Conservation (phyloP, 2,329 filamentous ascomycete genomes). For the Exophiala alcalophila region DNA sequence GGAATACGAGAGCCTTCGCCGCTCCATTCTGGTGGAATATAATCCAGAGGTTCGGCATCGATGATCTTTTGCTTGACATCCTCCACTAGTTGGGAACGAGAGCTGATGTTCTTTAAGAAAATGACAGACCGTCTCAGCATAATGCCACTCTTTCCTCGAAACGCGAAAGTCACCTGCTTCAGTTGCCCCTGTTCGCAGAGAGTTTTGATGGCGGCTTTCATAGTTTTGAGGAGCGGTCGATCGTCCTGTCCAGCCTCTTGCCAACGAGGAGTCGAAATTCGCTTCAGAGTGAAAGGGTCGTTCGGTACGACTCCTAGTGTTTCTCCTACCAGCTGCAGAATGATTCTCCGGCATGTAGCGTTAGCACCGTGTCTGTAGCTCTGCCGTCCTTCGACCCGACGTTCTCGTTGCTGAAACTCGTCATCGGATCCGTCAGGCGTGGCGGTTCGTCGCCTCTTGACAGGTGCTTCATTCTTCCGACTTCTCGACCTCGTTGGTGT, state of each 20-base stretch:
- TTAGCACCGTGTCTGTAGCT: slow-evolving; percentile 2
- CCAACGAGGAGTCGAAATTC: slow-evolving; percentile 41
- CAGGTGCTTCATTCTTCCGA: too few relatives aligned
- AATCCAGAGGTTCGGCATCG: slow-evolving; percentile 41
- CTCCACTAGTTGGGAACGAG: slow-evolving; percentile 46
- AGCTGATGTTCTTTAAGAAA: slow-evolving; percentile 45
- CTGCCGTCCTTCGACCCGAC: background rate
- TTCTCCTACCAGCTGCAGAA: slow-evolving; percentile 54
- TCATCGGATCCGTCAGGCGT: background rate
- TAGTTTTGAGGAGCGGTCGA: slow-evolving; percentile 52
- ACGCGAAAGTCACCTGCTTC: slow-evolving; percentile 52
- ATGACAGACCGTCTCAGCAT: slow-evolving; percentile 53
- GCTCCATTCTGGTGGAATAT: slow-evolving; percentile 45
- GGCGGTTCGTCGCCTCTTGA: slow-evolving; percentile 2
- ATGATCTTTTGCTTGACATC: slow-evolving; percentile 52
- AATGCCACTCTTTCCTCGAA: slow-evolving; percentile 47
- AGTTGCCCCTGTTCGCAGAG: slow-evolving; percentile 52
- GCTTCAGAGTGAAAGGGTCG: slow-evolving; percentile 41
- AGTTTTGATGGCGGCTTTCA: slow-evolving; percentile 50
- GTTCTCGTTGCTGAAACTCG: background rate
- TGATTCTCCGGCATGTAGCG: slow-evolving; percentile 41
- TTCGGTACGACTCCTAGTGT: slow-evolving; percentile 56
- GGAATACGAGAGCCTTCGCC: slow-evolving; percentile 28
- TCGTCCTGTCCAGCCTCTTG: slow-evolving; percentile 43
- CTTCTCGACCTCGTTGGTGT: too few relatives aligned